Conservation (phyloP, 1,284 basidiomycete species). For the Coniferiporia sulphurascens region DNA sequence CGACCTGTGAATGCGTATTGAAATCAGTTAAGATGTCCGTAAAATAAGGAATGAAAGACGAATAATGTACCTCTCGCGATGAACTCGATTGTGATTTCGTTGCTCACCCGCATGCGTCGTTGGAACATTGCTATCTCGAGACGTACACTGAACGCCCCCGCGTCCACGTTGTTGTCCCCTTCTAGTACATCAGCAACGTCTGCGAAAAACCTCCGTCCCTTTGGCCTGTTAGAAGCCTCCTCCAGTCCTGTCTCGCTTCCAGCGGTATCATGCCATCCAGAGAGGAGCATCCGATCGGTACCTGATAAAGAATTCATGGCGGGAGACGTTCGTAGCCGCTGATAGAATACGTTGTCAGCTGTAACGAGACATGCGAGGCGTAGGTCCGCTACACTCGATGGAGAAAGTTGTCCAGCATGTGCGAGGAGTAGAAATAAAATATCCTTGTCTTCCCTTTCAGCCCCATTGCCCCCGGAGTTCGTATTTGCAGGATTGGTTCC, state of each 20-base stretch:
- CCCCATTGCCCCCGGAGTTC: slow-evolving; percentile 22
- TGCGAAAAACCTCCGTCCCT: background rate
- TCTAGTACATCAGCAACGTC: slow-evolving; percentile 34
- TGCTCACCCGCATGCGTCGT: slow-evolving; percentile 63
- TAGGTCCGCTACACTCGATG: slow-evolving; percentile 48
- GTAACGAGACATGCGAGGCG: slow-evolving; percentile 58
- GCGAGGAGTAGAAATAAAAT: slow-evolving; percentile 49
- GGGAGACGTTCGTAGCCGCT: slow-evolving; percentile 47
- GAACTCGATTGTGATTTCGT: slow-evolving; percentile 52
- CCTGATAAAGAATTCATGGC: slow-evolving; percentile 46
- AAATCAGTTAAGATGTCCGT: background rate
- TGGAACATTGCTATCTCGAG: slow-evolving; percentile 60
- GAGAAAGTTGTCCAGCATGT: slow-evolving; percentile 48
- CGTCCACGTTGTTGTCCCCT: slow-evolving; percentile 31
- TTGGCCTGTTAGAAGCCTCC: background rate
- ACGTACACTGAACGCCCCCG: slow-evolving; percentile 48
- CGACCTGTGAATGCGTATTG: slow-evolving; percentile 38
- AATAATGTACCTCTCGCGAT: slow-evolving; percentile 55
- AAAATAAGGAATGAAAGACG: background rate
- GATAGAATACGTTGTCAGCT: slow-evolving; percentile 60
- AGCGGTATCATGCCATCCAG: background rate
- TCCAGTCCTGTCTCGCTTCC: background rate
- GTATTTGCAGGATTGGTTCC: background rate
- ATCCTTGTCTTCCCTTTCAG: slow-evolving; percentile 31
- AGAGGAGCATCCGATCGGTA: slow-evolving; percentile 52